Evolutionary conservation across 768 basidiomycete species (phyloP).

Genomic region (Kwoniella shandongensis): DNA sequence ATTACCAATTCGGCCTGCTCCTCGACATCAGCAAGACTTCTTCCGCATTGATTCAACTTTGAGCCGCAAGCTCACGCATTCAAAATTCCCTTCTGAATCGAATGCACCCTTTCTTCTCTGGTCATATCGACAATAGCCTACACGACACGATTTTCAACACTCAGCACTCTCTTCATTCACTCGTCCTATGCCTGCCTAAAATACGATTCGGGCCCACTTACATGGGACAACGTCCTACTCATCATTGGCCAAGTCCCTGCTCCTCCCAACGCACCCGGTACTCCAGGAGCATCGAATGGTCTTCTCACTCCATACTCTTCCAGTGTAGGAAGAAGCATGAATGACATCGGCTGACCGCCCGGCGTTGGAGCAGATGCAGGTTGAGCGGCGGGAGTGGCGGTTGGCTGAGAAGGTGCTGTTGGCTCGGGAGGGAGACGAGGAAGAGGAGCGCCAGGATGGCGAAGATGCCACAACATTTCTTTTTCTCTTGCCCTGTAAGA

Average conservation of each 20-base stretch:
- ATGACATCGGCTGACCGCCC: slow-evolving; percentile 17
- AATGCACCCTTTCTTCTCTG: slow-evolving; percentile 34
- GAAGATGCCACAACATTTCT: slow-evolving; percentile 16
- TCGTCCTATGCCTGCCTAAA: too few species aligned
- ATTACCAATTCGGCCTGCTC: slow-evolving; percentile 2
- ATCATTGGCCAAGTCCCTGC: slow-evolving; percentile 46
- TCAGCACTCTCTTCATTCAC: neutral
- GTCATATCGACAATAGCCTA: slow-evolving; percentile 34
- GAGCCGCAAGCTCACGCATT: neutral
- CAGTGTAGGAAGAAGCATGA: slow-evolving; percentile 35
- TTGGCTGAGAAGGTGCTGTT: neutral
- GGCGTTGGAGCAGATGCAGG: slow-evolving; percentile 5
- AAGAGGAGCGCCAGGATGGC: slow-evolving; percentile 21
- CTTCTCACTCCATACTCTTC: slow-evolving; percentile 45
- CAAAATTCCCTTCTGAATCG: slow-evolving; percentile 14
- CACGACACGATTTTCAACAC: neutral
- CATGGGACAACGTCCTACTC: slow-evolving; percentile 49
- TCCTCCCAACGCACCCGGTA: slow-evolving; percentile 18
- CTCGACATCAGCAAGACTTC: too few species aligned
- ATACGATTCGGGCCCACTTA: slow-evolving; percentile 21
- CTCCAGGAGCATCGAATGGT: slow-evolving; percentile 41
- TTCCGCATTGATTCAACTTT: too few species aligned
- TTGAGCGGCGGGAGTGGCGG: neutral
- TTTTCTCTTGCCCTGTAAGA: slow-evolving; percentile 22
- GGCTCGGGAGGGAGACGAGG: slow-evolving; percentile 11